Evolutionary conservation across 495 filamentous ascomycete species (phyloP).

Genomic region (Beverwykella pulmonaria): DNA sequence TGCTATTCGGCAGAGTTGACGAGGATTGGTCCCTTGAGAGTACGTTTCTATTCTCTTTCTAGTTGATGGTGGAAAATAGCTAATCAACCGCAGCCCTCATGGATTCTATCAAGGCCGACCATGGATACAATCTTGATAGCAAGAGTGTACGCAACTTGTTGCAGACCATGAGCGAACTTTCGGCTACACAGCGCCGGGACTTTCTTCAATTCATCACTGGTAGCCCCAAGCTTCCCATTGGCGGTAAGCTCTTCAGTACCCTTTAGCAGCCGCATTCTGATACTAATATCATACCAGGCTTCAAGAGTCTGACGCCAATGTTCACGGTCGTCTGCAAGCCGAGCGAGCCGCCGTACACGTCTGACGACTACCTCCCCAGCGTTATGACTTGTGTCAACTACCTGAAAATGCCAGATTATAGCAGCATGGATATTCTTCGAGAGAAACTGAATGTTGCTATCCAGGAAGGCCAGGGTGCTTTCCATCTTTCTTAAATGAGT

Average conservation of each 20-base stretch:
- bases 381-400: slow-evolving; percentile 99
- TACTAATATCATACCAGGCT: slow-evolving; percentile 61
- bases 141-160: slow-evolving; percentile 92
- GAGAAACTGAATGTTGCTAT: slow-evolving; percentile 81
- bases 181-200: slow-evolving; percentile 74
- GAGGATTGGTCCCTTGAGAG: slow-evolving; percentile 98
- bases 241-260: slow-evolving; percentile 65
- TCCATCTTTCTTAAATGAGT: slow-evolving; percentile 78
- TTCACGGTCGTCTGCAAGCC: slow-evolving; percentile 99
- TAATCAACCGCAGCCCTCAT: slow-evolving; percentile 67
- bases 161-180: slow-evolving; percentile 91
- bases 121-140: slow-evolving; percentile 99
- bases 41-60: slow-evolving; percentile 52
- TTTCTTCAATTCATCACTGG: slow-evolving; percentile 99
- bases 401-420: slow-evolving; percentile 97
- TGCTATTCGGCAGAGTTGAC: slow-evolving; percentile 89
- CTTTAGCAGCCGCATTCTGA: slow-evolving; percentile 6
- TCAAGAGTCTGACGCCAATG: slow-evolving; percentile 94
- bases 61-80: slow-evolving; percentile 8
- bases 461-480: slow-evolving; percentile 96
- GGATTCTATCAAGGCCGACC: slow-evolving; percentile 99
- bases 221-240: slow-evolving; percentile 97
- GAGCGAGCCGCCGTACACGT: slow-evolving; percentile 89
- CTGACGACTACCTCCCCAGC: slow-evolving; percentile 95
- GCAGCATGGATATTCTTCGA: slow-evolving; percentile 71